phyloP scores from a whole-genome alignment of 2,329 filamentous ascomycete species.

The Xylaria arbuscula region DNA sequence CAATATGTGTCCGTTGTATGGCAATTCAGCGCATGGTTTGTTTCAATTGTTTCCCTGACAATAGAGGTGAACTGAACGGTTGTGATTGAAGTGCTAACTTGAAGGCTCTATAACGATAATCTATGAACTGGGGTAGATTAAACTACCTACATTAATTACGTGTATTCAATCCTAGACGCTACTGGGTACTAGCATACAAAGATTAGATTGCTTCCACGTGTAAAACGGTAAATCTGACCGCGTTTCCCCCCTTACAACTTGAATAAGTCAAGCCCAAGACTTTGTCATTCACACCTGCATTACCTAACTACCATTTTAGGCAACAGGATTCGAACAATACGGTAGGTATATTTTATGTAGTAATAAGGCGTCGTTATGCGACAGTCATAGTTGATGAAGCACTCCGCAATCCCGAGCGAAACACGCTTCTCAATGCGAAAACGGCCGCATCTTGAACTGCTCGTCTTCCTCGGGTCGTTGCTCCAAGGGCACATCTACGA shows the following conservation, averaged over 20 bases:
- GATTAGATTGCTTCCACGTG: not conserved
- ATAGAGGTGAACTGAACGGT: too few relatives aligned
- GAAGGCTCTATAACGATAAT: too few relatives aligned
- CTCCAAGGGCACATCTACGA: constrained; percentile 43
- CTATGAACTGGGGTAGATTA: too few relatives aligned
- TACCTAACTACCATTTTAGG: not conserved
- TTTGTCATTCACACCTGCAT: not conserved
- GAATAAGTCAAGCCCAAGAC: not conserved
- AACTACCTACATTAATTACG: not conserved
- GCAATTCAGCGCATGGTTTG: too few relatives aligned
- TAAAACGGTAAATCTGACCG: not conserved
- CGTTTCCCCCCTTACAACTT: constrained; percentile 6
- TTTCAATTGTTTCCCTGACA: too few relatives aligned
- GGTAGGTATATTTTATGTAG: not conserved
- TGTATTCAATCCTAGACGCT: not conserved
- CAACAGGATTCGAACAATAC: constrained; percentile 11
- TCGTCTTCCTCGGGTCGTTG: constrained; percentile 47
- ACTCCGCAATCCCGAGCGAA: not conserved
- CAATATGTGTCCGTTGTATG: too few relatives aligned
- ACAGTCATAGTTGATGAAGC: not conserved
- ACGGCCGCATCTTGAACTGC: constrained; percentile 47
- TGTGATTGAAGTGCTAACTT: too few relatives aligned
- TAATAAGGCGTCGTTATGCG: not conserved
- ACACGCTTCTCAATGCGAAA: constrained; percentile 45
- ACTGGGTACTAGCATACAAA: not conserved